Percentiles rank a stretch among this genome's conserved stretches.
Evolutionary conservation across 257 asterid species (phyloP).

Genomic region (Leptodermis oblonga): DNA sequence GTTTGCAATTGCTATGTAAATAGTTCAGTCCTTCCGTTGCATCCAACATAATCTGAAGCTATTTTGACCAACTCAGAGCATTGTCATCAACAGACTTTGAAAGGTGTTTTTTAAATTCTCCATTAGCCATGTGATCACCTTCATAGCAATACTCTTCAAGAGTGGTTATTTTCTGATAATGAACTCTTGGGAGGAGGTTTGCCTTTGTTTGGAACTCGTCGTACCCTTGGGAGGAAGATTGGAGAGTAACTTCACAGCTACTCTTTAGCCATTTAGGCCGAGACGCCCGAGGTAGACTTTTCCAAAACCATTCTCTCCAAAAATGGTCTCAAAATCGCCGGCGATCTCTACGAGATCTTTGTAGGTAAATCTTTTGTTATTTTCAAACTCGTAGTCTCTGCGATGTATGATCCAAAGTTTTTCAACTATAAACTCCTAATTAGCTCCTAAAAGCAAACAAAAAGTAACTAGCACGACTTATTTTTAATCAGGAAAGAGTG

Average conservation of each 20-base stretch:
- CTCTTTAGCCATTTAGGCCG: slow-evolving; percentile 18
- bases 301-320: slow-evolving; percentile 49
- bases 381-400: slow-evolving; percentile 2
- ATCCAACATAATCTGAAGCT: slow-evolving; percentile 32
- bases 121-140: no score
- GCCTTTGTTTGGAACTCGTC: slow-evolving; percentile 35
- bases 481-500: neutral
- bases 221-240: slow-evolving; percentile 18
- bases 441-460: neutral
- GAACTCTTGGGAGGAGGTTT: slow-evolving; percentile 32
- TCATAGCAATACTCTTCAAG: slow-evolving; percentile 42
- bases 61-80: slow-evolving; percentile 34
- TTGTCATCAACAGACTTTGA: no score
- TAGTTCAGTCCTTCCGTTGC: slow-evolving; percentile 45
- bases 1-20: slow-evolving; percentile 40
- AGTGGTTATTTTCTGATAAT: slow-evolving; percentile 34
- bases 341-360: slow-evolving; percentile 25
- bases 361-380: slow-evolving; percentile 15
- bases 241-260: slow-evolving; percentile 38
- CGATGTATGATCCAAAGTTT: neutral
- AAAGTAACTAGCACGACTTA: neutral
- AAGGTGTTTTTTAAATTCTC: no score
- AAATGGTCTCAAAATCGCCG: slow-evolving; percentile 19
- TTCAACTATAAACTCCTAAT: neutral
- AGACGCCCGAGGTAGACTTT: slow-evolving; percentile 34